phyloP scores from a whole-genome alignment of 495 filamentous ascomycete species.

The Mytilinidion resinicola region DNA sequence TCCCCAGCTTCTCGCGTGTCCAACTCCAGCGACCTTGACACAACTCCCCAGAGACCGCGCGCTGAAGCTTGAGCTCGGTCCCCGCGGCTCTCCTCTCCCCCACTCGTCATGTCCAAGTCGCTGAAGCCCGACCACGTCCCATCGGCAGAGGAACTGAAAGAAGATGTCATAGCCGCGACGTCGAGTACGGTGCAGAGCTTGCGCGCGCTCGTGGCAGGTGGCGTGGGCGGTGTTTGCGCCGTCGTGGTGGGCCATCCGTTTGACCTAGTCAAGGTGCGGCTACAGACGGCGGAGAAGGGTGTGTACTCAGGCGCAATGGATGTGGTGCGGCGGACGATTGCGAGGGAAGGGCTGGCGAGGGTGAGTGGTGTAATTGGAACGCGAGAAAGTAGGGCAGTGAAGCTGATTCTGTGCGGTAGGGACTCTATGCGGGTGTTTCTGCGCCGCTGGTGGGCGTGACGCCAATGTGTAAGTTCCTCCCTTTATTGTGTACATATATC shows the following conservation, averaged over 20 bases:
- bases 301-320: constrained; percentile 88
- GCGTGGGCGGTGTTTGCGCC: constrained; percentile 88
- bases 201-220: constrained; percentile 81
- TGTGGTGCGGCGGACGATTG: constrained; percentile 80
- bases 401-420: constrained; percentile 40
- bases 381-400: background rate
- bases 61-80: too few species aligned
- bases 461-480: constrained; percentile 83
- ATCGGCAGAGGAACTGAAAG: constrained; percentile 35
- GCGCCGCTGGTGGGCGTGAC: constrained; percentile 93
- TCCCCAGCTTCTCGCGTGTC: too few species aligned
- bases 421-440: constrained; percentile 93
- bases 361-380: constrained; percentile 9
- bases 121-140: constrained; percentile 24
- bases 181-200: constrained; percentile 42
- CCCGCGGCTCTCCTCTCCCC: background rate
- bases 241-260: constrained; percentile 94
- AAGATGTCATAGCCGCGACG: constrained; percentile 36
- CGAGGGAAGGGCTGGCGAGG: constrained; percentile 73
- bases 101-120: background rate
- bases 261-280: constrained; percentile 91
- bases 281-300: constrained; percentile 93
- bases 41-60: too few species aligned
- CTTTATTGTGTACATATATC: background rate
- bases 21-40: too few species aligned